These are phyloP conservation scores for Papiliotrema nemorosa DNA, from an alignment of 1,284 basidiomycete genomes.

Conservation along the genomic window DNA sequence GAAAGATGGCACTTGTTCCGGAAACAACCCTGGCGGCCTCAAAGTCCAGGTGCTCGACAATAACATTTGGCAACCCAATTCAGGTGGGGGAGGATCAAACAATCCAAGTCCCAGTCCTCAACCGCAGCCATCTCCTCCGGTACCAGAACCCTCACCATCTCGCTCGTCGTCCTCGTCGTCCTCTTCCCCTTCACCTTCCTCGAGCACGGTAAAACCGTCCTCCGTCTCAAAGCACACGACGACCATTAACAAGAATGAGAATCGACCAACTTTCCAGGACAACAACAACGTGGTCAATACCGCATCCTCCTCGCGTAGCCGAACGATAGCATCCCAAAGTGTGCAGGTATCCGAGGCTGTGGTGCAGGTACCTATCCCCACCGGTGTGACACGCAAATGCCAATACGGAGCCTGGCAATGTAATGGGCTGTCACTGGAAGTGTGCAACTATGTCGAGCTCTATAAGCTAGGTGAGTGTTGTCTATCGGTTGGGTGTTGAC, in stretches of 20 bases:
- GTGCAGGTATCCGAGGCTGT: not conserved
- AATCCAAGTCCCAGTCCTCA: too few species aligned
- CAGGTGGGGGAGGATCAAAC: not conserved
- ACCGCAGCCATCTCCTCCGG: not conserved
- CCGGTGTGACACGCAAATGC: slow-evolving; percentile 8
- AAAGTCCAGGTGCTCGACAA: slow-evolving; percentile 23
- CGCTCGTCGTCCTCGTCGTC: slow-evolving; percentile 1
- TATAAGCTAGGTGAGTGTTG: slow-evolving; percentile 9
- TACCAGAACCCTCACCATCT: not conserved
- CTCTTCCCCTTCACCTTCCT: not conserved
- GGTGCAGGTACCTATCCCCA: not conserved
- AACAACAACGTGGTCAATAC: not conserved
- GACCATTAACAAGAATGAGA: not conserved
- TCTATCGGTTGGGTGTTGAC: not conserved
- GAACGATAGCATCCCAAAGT: not conserved
- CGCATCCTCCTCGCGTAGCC: not conserved
- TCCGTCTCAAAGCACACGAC: not conserved
- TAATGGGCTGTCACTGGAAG: slow-evolving; percentile 19
- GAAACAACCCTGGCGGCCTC: slow-evolving; percentile 27
- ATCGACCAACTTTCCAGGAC: too few species aligned
- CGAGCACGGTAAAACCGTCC: not conserved
- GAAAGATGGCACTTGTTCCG: slow-evolving; percentile 11
- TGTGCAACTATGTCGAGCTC: slow-evolving; percentile 24
- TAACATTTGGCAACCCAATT: slow-evolving; percentile 8
- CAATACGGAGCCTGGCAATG: slow-evolving; percentile 33